These are phyloP conservation scores for Phytopythium delawarense DNA, from an alignment of 352 stramenopile genomes.

Conservation along the genomic window DNA sequence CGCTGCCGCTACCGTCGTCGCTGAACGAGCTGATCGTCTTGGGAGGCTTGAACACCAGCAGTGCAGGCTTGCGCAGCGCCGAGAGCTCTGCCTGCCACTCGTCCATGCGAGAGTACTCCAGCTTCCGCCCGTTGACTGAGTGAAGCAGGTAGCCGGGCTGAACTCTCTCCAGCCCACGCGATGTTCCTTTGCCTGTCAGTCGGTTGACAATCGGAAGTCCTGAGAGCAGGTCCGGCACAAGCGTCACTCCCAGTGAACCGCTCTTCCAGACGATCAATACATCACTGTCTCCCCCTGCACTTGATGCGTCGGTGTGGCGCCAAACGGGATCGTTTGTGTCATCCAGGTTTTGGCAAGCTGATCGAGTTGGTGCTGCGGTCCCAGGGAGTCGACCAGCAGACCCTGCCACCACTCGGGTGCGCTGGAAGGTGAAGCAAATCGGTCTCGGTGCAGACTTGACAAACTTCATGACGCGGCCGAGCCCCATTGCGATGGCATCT, in stretches of 20 bases:
- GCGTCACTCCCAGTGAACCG: constrained; percentile 44
- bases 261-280: constrained; percentile 49
- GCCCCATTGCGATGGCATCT: constrained; percentile 37
- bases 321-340: neutral
- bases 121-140: constrained; percentile 44
- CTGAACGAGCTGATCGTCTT: neutral
- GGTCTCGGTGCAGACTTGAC: constrained; percentile 28
- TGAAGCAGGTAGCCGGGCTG: constrained; percentile 41
- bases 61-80: constrained; percentile 35
- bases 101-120: constrained; percentile 21
- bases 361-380: neutral
- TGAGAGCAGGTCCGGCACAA: constrained; percentile 47
- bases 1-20: constrained; percentile 12
- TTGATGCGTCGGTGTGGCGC: neutral
- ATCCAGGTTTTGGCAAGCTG: neutral
- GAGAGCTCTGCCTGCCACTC: constrained; percentile 30
- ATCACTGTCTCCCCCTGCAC: constrained; percentile 2
- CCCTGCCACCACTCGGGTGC: constrained; percentile 2
- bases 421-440: constrained; percentile 54
- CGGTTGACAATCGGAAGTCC: constrained; percentile 51
- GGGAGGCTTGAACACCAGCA: constrained; percentile 42
- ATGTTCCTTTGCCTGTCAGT: constrained; percentile 58
- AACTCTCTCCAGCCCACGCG: constrained; percentile 32
- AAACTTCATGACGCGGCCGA: constrained; percentile 32
- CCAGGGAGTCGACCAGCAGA: neutral